Conservation (phyloP, 2,329 filamentous ascomycete species). For the Celoporthe dispersa region DNA sequence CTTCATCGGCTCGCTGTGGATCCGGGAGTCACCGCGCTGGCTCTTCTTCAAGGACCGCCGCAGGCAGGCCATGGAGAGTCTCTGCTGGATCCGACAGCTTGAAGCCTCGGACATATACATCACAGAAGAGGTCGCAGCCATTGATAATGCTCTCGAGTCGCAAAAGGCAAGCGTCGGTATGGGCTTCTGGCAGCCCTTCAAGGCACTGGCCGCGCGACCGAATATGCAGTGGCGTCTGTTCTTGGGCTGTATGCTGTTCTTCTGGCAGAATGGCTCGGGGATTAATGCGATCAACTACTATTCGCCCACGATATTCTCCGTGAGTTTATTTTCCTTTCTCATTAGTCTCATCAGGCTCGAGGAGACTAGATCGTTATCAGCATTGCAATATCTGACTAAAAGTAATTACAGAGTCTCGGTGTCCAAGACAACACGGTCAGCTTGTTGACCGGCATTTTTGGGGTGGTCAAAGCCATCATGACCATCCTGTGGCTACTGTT, state of each 20-base stretch:
- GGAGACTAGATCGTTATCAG: conserved; percentile 39
- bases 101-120: conserved; percentile 59
- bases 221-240: conserved; percentile 63
- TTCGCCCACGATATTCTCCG: conserved; percentile 60
- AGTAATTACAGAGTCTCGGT: conserved; percentile 63
- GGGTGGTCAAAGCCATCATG: conserved; percentile 72
- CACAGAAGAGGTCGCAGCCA: conserved; percentile 63
- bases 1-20: conserved; percentile 51
- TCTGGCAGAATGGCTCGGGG: conserved; percentile 69
- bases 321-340: conserved; percentile 53
- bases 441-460: conserved; percentile 74
- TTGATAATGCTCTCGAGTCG: conserved; percentile 53
- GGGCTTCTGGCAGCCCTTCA: conserved; percentile 65
- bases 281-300: conserved; percentile 35
- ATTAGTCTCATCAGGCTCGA: conserved; percentile 59
- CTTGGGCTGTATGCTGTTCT: conserved; percentile 66
- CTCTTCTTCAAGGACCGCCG: conserved; percentile 58
- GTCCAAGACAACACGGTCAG: conserved; percentile 50
- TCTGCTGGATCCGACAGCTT: conserved; percentile 61
- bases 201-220: conserved; percentile 50
- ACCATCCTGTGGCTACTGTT: conserved; percentile 72
- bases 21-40: conserved; percentile 64
- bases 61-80: conserved; percentile 53
- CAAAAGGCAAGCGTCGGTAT: conserved; percentile 57
- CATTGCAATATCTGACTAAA: conserved; percentile 68